Conservation (phyloP, 352 stramenopile genomes). For the Phytophthora sansomeana region DNA sequence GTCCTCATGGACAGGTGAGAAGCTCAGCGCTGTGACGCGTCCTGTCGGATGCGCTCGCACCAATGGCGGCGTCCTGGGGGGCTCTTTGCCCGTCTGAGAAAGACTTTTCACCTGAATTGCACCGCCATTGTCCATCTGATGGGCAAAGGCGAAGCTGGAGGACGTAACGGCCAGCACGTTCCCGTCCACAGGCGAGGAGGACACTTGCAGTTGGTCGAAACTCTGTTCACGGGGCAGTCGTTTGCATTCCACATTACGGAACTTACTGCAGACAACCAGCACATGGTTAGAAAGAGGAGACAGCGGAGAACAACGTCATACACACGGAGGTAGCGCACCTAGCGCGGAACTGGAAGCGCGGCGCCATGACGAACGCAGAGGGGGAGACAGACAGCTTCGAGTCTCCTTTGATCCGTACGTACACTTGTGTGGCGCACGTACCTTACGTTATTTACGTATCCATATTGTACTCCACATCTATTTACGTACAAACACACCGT, state of each 20-base stretch:
- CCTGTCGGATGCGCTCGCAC: slow-evolving; percentile 65
- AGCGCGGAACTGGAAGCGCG: slow-evolving; percentile 57
- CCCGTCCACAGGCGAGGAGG: slow-evolving; percentile 47
- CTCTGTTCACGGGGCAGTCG: slow-evolving; percentile 53
- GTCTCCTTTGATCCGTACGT: neutral
- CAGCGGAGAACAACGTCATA: neutral
- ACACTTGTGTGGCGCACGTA: no score
- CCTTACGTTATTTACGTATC: no score
- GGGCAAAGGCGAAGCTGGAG: slow-evolving; percentile 66
- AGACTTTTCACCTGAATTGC: slow-evolving; percentile 71
- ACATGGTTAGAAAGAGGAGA: neutral
- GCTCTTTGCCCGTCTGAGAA: slow-evolving; percentile 46
- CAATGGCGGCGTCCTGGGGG: slow-evolving; percentile 45
- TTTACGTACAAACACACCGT: neutral
- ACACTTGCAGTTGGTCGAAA: slow-evolving; percentile 78
- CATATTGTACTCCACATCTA: neutral
- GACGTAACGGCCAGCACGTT: slow-evolving; percentile 52
- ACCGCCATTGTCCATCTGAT: slow-evolving; percentile 69
- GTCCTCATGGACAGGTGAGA: slow-evolving; percentile 59
- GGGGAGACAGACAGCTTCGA: slow-evolving; percentile 23
- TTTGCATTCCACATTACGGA: slow-evolving; percentile 81
- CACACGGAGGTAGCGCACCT: slow-evolving; percentile 28
- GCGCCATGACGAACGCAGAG: slow-evolving; percentile 37
- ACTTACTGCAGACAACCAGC: slow-evolving; percentile 58
- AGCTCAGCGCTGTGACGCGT: slow-evolving; percentile 68